Conservation (phyloP, 2,329 filamentous ascomycete genomes). For the Juglanconis juglandina region DNA sequence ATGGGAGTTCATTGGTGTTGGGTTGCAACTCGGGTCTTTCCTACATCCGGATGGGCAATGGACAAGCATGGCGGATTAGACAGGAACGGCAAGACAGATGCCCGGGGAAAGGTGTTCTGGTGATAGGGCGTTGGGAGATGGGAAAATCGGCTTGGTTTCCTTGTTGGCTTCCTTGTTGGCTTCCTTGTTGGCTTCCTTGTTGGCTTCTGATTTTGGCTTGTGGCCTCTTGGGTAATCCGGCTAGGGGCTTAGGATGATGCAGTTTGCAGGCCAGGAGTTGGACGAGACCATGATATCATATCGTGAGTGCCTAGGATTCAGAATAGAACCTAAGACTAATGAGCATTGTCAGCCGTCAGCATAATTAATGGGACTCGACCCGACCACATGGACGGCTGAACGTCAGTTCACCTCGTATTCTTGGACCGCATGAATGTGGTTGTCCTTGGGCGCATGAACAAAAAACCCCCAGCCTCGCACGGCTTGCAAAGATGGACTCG, state of each 20-base stretch:
- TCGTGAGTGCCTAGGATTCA: not conserved
- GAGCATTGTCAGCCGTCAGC: not conserved
- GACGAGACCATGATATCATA: not conserved
- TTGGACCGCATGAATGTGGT: too few species aligned
- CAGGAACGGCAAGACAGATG: not conserved
- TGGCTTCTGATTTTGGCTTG: not conserved
- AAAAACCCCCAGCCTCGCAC: too few species aligned
- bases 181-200: not conserved
- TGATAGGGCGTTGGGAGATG: not conserved
- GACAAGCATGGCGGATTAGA: not conserved
- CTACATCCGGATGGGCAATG: not conserved
- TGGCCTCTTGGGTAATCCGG: not conserved
- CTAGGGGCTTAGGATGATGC: not conserved
- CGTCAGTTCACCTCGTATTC: too few species aligned
- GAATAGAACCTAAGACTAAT: not conserved
- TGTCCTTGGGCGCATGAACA: too few species aligned
- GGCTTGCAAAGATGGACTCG: too few species aligned
- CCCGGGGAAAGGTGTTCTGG: not conserved
- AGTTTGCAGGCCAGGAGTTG: not conserved
- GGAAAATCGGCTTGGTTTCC: not conserved
- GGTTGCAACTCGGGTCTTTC: not conserved
- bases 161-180: not conserved
- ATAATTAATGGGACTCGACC: too few species aligned
- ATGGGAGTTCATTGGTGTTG: not conserved
- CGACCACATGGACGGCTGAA: too few species aligned